phyloP scores from a whole-genome alignment of 2,329 filamentous ascomycete genomes.

The Pestalotiopsis sp. region DNA sequence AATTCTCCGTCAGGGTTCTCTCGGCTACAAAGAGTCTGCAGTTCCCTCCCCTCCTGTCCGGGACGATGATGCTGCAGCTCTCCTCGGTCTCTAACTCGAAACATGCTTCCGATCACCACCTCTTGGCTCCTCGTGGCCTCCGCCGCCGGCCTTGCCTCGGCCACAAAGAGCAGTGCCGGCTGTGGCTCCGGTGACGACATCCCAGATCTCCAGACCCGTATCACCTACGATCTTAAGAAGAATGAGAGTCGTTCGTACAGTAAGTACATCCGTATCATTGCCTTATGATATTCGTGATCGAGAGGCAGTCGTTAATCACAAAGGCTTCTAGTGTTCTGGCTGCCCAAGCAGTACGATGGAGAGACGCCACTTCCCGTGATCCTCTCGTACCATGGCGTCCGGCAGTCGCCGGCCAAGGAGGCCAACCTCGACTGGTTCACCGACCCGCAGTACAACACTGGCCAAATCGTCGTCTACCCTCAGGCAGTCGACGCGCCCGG shows the following conservation, averaged over 20 bases:
- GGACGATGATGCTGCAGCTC: neutral
- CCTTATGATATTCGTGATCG: neutral
- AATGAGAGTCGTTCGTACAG: neutral
- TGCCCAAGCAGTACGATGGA: slow-evolving; percentile 32
- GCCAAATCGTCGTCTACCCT: slow-evolving; percentile 47
- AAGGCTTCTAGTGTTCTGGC: neutral
- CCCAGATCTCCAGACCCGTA: neutral
- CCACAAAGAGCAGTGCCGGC: neutral
- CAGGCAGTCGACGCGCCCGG: slow-evolving; percentile 32
- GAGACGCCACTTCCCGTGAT: slow-evolving; percentile 42
- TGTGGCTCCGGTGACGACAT: neutral
- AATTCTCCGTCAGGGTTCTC: neutral
- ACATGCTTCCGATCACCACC: neutral
- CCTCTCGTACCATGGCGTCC: slow-evolving; percentile 50
- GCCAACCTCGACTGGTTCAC: slow-evolving; percentile 47
- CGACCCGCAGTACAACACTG: slow-evolving; percentile 42
- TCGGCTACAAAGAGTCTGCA: neutral
- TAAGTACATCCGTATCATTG: neutral
- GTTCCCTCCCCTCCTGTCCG: neutral
- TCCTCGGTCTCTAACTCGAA: neutral
- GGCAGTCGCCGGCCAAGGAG: slow-evolving; percentile 37
- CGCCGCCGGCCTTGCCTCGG: neutral
- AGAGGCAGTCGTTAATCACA: neutral
- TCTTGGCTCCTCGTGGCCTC: neutral
- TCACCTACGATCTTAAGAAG: neutral